Conservation (phyloP, 2,329 filamentous ascomycete genomes). For the Colletotrichum sp. region DNA sequence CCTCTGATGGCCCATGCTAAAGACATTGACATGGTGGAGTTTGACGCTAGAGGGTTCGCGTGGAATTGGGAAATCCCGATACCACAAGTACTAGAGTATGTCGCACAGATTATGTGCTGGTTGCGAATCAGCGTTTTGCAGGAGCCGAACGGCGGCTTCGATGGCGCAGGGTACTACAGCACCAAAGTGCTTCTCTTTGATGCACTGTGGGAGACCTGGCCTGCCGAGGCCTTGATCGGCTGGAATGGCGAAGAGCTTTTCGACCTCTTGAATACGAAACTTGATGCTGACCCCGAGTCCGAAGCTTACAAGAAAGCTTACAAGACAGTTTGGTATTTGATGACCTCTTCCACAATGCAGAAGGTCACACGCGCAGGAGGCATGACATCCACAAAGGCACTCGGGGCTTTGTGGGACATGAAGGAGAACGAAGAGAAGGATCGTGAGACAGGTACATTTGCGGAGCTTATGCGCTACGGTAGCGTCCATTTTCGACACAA, state of each 20-base stretch:
- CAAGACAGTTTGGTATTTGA: not conserved
- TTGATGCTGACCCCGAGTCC: not conserved
- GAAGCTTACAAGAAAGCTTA: not conserved
- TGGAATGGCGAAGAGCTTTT: constrained; percentile 8
- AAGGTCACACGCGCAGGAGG: not conserved
- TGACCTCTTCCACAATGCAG: not conserved
- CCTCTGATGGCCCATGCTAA: constrained; percentile 32
- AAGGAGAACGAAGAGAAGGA: not conserved
- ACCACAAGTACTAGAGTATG: constrained; percentile 38
- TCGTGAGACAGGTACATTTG: not conserved
- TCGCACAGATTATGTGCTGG: constrained; percentile 44
- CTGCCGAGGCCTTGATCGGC: not conserved
- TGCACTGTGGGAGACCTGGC: not conserved
- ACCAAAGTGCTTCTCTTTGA: constrained; percentile 1
- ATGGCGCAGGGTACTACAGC: constrained; percentile 24
- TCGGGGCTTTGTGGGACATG: not conserved
- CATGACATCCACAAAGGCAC: not conserved
- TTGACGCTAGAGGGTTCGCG: constrained; percentile 21
- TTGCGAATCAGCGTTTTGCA: constrained; percentile 28
- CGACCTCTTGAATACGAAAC: not conserved
- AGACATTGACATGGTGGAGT: constrained; percentile 28
- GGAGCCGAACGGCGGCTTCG: constrained; percentile 28
- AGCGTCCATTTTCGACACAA: not conserved
- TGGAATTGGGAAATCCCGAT: constrained; percentile 37
- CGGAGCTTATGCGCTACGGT: not conserved